Conservation (phyloP, 2,329 filamentous ascomycete genomes). For the Byssochlamys sp. region DNA sequence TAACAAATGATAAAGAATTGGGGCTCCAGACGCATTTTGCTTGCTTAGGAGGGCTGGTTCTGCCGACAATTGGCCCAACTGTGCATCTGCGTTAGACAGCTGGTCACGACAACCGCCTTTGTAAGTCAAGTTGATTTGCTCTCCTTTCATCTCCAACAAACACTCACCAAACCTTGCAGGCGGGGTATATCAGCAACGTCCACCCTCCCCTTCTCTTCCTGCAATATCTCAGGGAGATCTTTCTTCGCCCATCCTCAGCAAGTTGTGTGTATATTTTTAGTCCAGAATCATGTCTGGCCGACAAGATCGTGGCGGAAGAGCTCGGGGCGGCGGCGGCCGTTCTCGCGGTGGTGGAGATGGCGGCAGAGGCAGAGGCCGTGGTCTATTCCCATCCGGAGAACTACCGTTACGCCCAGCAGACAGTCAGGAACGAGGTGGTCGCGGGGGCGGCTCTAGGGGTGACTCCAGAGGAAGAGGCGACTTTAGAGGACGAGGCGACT, state of each 20-base stretch:
- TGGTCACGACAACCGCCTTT: not conserved
- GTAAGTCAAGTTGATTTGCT: not conserved
- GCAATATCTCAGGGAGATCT: not conserved
- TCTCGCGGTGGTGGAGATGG: constrained; percentile 15
- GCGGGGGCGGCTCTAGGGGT: constrained; percentile 10
- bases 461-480: constrained; percentile 1
- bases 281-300: not conserved
- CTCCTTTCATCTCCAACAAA: not conserved
- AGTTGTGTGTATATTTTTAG: not conserved
- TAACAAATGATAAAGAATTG: not conserved
- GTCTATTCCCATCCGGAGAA: constrained; percentile 6
- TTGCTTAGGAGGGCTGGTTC: not conserved
- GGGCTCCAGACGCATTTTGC: not conserved
- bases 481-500: constrained; percentile 15
- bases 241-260: not conserved
- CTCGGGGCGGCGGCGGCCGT: constrained; percentile 11
- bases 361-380: constrained; percentile 17
- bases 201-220: not conserved
- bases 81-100: not conserved
- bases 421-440: constrained; percentile 10
- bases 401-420: constrained; percentile 8
- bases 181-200: not conserved
- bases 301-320: constrained; percentile 10
- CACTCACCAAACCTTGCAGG: not conserved
- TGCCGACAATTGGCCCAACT: not conserved